Conservation (phyloP, 2,329 filamentous ascomycete genomes). For the Diaporthe sp. region DNA sequence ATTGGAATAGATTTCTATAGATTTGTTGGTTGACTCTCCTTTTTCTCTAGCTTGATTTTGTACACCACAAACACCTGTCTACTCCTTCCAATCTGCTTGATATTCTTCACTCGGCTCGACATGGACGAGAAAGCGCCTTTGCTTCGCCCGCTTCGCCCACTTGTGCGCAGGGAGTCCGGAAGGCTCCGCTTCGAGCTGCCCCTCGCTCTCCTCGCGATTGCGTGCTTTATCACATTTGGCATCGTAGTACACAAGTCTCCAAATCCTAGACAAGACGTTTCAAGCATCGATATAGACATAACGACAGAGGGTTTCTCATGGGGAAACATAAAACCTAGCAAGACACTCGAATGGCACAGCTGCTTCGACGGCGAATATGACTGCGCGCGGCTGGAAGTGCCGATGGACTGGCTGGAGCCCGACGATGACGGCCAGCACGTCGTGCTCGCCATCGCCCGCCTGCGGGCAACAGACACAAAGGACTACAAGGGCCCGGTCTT, state of each 20-base stretch:
- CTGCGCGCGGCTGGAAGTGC: slow-evolving; percentile 56
- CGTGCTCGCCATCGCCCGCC: slow-evolving; percentile 55
- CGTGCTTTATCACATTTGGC: slow-evolving; percentile 27
- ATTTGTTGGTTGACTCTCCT: slow-evolving; percentile 8
- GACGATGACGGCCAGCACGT: slow-evolving; percentile 51
- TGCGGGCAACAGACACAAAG: slow-evolving; percentile 49
- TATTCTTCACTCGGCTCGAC: neutral
- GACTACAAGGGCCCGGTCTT: slow-evolving; percentile 54
- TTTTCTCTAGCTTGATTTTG: neutral
- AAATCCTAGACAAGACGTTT: slow-evolving; percentile 37
- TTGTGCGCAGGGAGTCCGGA: slow-evolving; percentile 26
- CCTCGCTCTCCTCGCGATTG: slow-evolving; percentile 23
- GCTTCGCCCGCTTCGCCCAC: slow-evolving; percentile 32
- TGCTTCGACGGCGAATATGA: slow-evolving; percentile 54
- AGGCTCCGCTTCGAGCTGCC: slow-evolving; percentile 32
- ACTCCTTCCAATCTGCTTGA: neutral
- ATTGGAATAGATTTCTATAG: slow-evolving; percentile 1
- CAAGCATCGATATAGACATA: neutral
- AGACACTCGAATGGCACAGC: slow-evolving; percentile 51
- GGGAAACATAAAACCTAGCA: slow-evolving; percentile 49
- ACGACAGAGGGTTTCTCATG: slow-evolving; percentile 25
- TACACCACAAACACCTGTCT: neutral
- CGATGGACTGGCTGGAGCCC: slow-evolving; percentile 57
- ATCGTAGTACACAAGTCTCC: slow-evolving; percentile 35
- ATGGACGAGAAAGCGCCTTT: slow-evolving; percentile 41